Conservation (phyloP, 2,329 filamentous ascomycete species). For the Anthostomella pinea region DNA sequence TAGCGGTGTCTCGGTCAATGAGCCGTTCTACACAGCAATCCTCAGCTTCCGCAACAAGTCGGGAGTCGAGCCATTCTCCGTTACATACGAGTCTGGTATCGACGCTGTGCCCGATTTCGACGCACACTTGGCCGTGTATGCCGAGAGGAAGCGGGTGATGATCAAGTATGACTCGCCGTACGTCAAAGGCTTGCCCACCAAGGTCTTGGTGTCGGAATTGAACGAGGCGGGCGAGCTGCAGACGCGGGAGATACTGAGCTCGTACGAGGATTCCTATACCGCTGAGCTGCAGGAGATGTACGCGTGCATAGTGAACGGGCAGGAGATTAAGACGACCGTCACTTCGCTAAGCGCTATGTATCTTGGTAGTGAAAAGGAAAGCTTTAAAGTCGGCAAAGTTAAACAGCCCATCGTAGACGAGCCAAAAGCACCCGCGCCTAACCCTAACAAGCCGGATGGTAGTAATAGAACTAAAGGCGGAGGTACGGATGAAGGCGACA, state of each 20-base stretch:
- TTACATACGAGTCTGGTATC: conserved; percentile 50
- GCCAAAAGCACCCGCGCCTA: too few relatives aligned
- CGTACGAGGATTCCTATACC: conserved; percentile 29
- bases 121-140: conserved; percentile 44
- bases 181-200: conserved; percentile 44
- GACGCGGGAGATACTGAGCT: conserved; percentile 21
- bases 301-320: conserved; percentile 17
- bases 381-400: too few relatives aligned
- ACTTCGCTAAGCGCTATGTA: too few relatives aligned
- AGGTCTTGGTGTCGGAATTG: conserved; percentile 35
- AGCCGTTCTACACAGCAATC: conserved; percentile 11
- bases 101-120: conserved; percentile 47
- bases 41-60: conserved; percentile 8
- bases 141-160: conserved; percentile 43
- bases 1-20: too few relatives aligned
- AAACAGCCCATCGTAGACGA: too few relatives aligned
- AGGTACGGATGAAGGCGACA: too few relatives aligned
- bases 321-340: conserved; percentile 24
- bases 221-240: conserved; percentile 31
- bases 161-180: conserved; percentile 49
- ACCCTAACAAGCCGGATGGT: too few relatives aligned
- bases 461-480: too few relatives aligned
- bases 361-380: too few relatives aligned
- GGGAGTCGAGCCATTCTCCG: conserved; percentile 27
- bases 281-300: conserved; percentile 23